phyloP scores from a whole-genome alignment of 208 protist genomes.

The Crithidia mellificae region DNA sequence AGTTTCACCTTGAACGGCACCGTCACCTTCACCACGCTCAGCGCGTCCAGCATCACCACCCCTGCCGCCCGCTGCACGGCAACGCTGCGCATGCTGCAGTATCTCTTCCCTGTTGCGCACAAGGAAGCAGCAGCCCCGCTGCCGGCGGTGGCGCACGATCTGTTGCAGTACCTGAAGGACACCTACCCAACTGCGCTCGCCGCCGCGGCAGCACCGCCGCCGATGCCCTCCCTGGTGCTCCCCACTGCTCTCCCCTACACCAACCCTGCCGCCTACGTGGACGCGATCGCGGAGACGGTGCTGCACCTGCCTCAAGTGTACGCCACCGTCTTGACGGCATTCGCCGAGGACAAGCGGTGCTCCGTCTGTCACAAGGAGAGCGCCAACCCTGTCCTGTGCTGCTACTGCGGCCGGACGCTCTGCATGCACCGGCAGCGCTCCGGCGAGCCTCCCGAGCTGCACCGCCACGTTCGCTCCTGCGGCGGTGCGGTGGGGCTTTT shows the following conservation, averaged over 20 bases:
- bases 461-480: constrained; percentile 57
- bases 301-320: constrained; percentile 60
- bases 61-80: constrained; percentile 27
- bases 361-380: constrained; percentile 35
- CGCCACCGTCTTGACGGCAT: constrained; percentile 36
- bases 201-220: not conserved
- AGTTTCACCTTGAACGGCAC: constrained; percentile 24
- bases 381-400: constrained; percentile 51
- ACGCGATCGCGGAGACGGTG: constrained; percentile 33
- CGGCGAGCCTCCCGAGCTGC: constrained; percentile 39
- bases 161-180: not conserved
- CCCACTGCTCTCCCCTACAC: constrained; percentile 17
- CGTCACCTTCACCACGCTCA: constrained; percentile 29
- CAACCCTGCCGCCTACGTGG: constrained; percentile 30
- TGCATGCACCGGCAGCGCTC: constrained; percentile 30
- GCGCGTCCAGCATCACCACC: constrained; percentile 30
- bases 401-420: constrained; percentile 51
- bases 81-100: constrained; percentile 61
- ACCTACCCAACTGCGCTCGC: not conserved
- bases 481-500: constrained; percentile 63
- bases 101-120: constrained; percentile 36
- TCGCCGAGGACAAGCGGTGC: constrained; percentile 24
- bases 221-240: not conserved
- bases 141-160: constrained; percentile 19
- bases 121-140: constrained; percentile 3